Percentiles rank a stretch among this genome's conserved stretches.
Evolutionary conservation across 1,284 basidiomycete genomes (phyloP).

Genomic region (Marasmius tenuissimus): DNA sequence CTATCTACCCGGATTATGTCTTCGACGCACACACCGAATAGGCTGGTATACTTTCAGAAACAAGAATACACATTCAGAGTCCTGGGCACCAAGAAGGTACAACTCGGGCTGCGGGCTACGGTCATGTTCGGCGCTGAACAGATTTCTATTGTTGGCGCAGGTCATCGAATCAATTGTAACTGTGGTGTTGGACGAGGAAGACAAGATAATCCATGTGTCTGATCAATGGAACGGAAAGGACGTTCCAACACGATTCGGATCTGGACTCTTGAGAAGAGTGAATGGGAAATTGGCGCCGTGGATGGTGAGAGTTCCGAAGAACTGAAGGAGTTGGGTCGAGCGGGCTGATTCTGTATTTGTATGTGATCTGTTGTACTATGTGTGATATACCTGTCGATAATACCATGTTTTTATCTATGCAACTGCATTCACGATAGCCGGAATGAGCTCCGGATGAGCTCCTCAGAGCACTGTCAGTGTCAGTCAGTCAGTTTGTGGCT

Average conservation of each 20-base stretch:
- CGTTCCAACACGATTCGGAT: slow-evolving; percentile 47
- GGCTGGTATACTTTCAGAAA: slow-evolving; percentile 59
- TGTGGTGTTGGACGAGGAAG: slow-evolving; percentile 63
- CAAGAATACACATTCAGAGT: slow-evolving; percentile 60
- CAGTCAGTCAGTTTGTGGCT: too few species aligned
- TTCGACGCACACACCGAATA: slow-evolving; percentile 53
- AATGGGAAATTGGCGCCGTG: slow-evolving; percentile 53
- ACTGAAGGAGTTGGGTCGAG: background rate
- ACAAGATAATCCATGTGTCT: slow-evolving; percentile 57
- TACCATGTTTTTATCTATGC: too few species aligned
- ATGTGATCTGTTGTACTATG: too few species aligned
- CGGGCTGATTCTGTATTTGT: background rate
- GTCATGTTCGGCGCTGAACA: background rate
- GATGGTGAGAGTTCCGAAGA: slow-evolving; percentile 43
- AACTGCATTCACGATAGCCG: too few species aligned
- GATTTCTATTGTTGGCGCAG: slow-evolving; percentile 20
- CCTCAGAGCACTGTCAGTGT: too few species aligned
- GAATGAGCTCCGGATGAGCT: too few species aligned
- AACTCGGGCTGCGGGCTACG: slow-evolving; percentile 1
- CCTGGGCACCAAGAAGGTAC: slow-evolving; percentile 53
- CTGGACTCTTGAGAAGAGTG: slow-evolving; percentile 44
- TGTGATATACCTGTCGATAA: background rate
- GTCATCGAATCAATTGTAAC: slow-evolving; percentile 58
- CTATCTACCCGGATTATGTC: slow-evolving; percentile 55
- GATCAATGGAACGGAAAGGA: slow-evolving; percentile 66